phyloP scores from a whole-genome alignment of 2,329 filamentous ascomycete genomes.

The Fusarium pilosicola region DNA sequence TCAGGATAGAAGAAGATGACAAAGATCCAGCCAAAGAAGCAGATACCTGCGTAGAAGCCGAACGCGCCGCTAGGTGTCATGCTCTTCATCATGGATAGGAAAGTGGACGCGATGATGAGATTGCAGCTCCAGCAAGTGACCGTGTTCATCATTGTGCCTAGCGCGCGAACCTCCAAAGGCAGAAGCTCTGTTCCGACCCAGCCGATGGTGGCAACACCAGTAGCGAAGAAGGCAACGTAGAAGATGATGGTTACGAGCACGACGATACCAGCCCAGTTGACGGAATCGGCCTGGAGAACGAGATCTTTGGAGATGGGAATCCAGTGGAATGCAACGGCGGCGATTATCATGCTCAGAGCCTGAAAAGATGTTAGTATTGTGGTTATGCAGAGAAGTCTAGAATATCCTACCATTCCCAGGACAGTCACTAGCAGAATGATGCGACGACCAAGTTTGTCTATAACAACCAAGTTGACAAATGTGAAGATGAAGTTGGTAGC shows the following conservation, averaged over 20 bases:
- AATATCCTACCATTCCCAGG: slow-evolving; percentile 29
- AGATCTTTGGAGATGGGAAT: slow-evolving; percentile 54
- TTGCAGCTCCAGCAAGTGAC: slow-evolving; percentile 58
- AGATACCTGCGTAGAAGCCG: slow-evolving; percentile 62
- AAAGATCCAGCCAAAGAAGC: slow-evolving; percentile 53
- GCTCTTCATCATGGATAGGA: slow-evolving; percentile 58
- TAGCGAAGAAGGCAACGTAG: slow-evolving; percentile 51
- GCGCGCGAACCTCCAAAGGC: slow-evolving; percentile 58
- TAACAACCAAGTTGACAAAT: slow-evolving; percentile 56
- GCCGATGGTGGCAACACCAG: slow-evolving; percentile 57
- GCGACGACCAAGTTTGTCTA: slow-evolving; percentile 57
- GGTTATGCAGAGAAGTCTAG: neutral
- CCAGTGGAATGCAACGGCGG: slow-evolving; percentile 55
- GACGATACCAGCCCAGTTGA: slow-evolving; percentile 52
- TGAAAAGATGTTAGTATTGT: slow-evolving; percentile 35
- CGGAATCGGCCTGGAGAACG: slow-evolving; percentile 46
- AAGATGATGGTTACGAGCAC: slow-evolving; percentile 50
- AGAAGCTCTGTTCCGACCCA: slow-evolving; percentile 60
- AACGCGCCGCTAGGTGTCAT: slow-evolving; percentile 61
- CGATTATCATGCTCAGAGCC: slow-evolving; percentile 53
- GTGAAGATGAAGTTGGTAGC: slow-evolving; percentile 62
- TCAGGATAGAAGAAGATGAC: slow-evolving; percentile 63
- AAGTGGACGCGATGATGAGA: slow-evolving; percentile 61
- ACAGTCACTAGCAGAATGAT: slow-evolving; percentile 55
- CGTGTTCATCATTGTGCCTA: slow-evolving; percentile 60